Evolutionary conservation across 1,284 basidiomycete genomes (phyloP).

Genomic region (Cutaneotrichosporon sp.): DNA sequence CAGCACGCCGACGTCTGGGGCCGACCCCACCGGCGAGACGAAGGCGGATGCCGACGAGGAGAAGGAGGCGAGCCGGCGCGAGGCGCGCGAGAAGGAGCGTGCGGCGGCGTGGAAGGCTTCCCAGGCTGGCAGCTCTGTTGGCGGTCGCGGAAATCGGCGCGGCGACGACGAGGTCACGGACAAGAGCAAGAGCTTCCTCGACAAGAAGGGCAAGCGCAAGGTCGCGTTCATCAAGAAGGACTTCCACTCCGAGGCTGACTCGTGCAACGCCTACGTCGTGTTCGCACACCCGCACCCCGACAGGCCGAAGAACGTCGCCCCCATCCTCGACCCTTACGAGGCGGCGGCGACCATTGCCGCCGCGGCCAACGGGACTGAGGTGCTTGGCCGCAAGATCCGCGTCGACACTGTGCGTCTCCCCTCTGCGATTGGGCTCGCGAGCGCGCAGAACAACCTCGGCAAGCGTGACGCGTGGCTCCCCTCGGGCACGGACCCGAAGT

Average conservation of each 20-base stretch:
- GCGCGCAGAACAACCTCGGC: slow-evolving; percentile 41
- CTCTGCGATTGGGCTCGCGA: slow-evolving; percentile 37
- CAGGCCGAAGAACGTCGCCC: slow-evolving; percentile 60
- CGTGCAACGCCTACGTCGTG: slow-evolving; percentile 82
- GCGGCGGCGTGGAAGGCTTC: slow-evolving; percentile 64
- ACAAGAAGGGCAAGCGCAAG: slow-evolving; percentile 84
- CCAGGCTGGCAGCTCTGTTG: slow-evolving; percentile 43
- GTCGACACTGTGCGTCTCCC: slow-evolving; percentile 66
- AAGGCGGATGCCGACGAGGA: slow-evolving; percentile 28
- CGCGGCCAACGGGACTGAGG: slow-evolving; percentile 69
- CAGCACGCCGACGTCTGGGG: slow-evolving; percentile 69
- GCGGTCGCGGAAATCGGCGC: slow-evolving; percentile 57
- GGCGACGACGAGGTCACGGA: slow-evolving; percentile 47
- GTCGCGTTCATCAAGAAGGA: slow-evolving; percentile 93
- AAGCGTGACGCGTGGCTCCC: slow-evolving; percentile 48
- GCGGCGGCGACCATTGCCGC: slow-evolving; percentile 66
- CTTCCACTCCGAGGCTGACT: slow-evolving; percentile 69
- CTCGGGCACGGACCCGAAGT: slow-evolving; percentile 67
- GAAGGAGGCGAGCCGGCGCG: slow-evolving; percentile 21
- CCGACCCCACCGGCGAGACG: slow-evolving; percentile 55
- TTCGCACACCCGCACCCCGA: slow-evolving; percentile 68
- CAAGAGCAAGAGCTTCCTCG: slow-evolving; percentile 62
- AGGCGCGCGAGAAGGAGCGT: slow-evolving; percentile 54
- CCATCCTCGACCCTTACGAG: slow-evolving; percentile 70
- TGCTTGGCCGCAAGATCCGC: slow-evolving; percentile 72